Percentiles rank a stretch among this genome's conserved stretches.
phyloP scores from a whole-genome alignment of 192 early-diverging fungal species.

The Lobosporangium transversale region DNA sequence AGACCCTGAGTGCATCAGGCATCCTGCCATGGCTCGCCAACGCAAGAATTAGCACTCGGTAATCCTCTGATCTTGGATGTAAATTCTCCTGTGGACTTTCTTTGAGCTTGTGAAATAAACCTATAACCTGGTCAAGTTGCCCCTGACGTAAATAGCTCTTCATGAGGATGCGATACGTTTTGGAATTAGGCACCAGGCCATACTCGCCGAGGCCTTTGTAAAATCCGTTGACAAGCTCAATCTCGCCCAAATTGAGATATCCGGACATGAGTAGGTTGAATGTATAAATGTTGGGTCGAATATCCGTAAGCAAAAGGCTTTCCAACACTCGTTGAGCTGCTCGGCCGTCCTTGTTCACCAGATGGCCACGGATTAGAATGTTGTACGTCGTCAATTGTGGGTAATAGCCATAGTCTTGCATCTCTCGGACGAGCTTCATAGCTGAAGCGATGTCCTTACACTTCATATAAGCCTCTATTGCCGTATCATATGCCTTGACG shows the following conservation, averaged over 20 bases:
- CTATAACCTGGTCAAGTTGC: slow-evolving; percentile 18
- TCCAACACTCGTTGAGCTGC: slow-evolving; percentile 33
- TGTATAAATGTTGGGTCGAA: slow-evolving; percentile 41
- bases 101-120: slow-evolving; percentile 33
- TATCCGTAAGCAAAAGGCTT: slow-evolving; percentile 27
- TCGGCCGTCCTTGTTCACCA: slow-evolving; percentile 33
- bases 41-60: slow-evolving; percentile 29
- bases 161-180: slow-evolving; percentile 44
- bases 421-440: slow-evolving; percentile 28
- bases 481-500: slow-evolving; percentile 23
- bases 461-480: slow-evolving; percentile 21
- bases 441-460: slow-evolving; percentile 14
- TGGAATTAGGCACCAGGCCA: slow-evolving; percentile 37
- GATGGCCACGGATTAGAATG: slow-evolving; percentile 26
- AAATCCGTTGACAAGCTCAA: slow-evolving; percentile 41
- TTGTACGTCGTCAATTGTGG: slow-evolving; percentile 43
- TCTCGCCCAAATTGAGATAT: slow-evolving; percentile 46
- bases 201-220: slow-evolving; percentile 50
- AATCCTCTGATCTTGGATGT: slow-evolving; percentile 29
- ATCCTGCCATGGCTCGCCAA: slow-evolving; percentile 22
- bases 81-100: slow-evolving; percentile 23
- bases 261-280: slow-evolving; percentile 48
- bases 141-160: slow-evolving; percentile 32
- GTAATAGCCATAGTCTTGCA: slow-evolving; percentile 19
- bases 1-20: slow-evolving; percentile 27